Percentiles rank a stretch among this genome's conserved stretches.
Conservation (phyloP, 2,329 filamentous ascomycete species). For the Sarocladiaceae sp. region DNA sequence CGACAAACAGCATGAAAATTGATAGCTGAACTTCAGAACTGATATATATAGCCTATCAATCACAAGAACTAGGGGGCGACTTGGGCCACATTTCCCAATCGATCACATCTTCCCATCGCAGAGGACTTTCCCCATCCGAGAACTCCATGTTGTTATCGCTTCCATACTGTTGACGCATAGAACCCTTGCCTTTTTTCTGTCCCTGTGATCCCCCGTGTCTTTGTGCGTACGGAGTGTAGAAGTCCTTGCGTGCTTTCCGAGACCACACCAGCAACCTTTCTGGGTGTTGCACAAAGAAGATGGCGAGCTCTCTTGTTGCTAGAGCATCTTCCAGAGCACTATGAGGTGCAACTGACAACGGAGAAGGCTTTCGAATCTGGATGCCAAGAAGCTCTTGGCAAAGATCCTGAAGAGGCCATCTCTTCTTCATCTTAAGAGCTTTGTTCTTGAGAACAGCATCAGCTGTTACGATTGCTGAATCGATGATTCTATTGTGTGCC, state of each 20-base stretch:
- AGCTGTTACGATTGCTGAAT: conserved; percentile 34
- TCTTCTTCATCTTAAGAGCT: background rate
- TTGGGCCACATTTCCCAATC: conserved; percentile 9
- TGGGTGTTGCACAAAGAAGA: background rate
- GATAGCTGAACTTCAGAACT: too few species aligned
- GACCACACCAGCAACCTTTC: conserved; percentile 1
- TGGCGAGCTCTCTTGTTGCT: conserved; percentile 3
- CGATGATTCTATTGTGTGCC: conserved; percentile 34
- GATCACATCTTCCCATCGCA: conserved; percentile 8
- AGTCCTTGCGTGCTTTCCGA: background rate
- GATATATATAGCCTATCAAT: too few species aligned
- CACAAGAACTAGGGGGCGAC: too few species aligned
- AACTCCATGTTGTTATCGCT: too few species aligned
- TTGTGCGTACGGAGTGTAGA: too few species aligned
- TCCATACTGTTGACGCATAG: too few species aligned
- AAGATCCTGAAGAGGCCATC: conserved; percentile 2
- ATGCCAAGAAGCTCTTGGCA: conserved; percentile 7
- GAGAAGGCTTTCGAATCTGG: background rate
- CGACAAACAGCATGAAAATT: too few species aligned
- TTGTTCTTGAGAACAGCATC: conserved; percentile 11
- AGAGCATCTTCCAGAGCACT: conserved; percentile 8
- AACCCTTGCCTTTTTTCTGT: too few species aligned
- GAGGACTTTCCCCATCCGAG: background rate
- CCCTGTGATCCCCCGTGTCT: too few species aligned
- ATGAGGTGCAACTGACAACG: background rate